Conservation (phyloP, 2,329 filamentous ascomycete species). For the Aspergillus novofumigatus region DNA sequence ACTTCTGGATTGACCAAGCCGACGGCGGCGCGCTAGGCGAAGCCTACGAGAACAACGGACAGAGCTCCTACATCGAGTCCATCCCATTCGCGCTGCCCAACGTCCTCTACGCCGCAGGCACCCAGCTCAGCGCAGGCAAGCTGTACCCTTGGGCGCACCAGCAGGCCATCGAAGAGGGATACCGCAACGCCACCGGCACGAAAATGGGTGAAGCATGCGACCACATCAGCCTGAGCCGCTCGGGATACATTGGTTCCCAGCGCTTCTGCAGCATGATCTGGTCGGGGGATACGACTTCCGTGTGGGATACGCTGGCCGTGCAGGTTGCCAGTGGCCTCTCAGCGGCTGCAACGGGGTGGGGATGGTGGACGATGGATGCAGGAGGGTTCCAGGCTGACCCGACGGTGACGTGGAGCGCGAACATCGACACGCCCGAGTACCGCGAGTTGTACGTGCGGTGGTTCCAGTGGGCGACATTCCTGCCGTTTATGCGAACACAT, state of each 20-base stretch:
- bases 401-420: slow-evolving; percentile 43
- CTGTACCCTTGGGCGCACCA: slow-evolving; percentile 57
- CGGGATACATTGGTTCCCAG: slow-evolving; percentile 54
- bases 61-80: slow-evolving; percentile 46
- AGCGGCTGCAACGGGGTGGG: slow-evolving; percentile 57
- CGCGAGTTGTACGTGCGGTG: slow-evolving; percentile 59
- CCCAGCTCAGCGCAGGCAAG: slow-evolving; percentile 53
- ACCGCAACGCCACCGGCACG: slow-evolving; percentile 46
- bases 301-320: slow-evolving; percentile 54
- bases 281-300: slow-evolving; percentile 56
- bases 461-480: slow-evolving; percentile 63
- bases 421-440: slow-evolving; percentile 50
- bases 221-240: slow-evolving; percentile 50
- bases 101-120: slow-evolving; percentile 57
- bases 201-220: slow-evolving; percentile 38
- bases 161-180: slow-evolving; percentile 55
- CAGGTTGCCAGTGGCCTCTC: slow-evolving; percentile 59
- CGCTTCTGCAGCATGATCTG: slow-evolving; percentile 61
- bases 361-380: slow-evolving; percentile 65
- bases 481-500: slow-evolving; percentile 57
- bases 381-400: slow-evolving; percentile 57
- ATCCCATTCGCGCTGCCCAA: slow-evolving; percentile 24
- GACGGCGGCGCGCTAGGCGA: slow-evolving; percentile 43
- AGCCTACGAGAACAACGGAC: slow-evolving; percentile 42
- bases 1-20: slow-evolving; percentile 65